A percentile compares a stretch with the other conserved stretches of the same genome.
Evolutionary conservation across 345 rosid species (phyloP).

Genomic region (Pugionium dolabratum): DNA sequence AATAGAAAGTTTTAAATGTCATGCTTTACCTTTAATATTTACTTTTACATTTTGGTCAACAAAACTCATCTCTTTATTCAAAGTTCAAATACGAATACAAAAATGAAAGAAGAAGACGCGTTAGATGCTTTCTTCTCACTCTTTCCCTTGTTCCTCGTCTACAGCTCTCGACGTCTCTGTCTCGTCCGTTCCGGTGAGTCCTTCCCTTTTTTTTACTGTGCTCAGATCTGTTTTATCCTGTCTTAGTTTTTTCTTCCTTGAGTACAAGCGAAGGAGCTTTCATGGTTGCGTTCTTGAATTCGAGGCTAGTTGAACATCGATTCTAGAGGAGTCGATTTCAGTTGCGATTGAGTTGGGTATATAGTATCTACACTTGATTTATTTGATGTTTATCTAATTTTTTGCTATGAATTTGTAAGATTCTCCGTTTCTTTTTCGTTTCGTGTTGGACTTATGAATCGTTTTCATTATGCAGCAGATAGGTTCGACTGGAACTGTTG

Average conservation of each 20-base stretch:
- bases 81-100: too few species aligned
- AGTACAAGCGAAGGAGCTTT: background rate
- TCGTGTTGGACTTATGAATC: slow-evolving; percentile 3
- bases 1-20: too few species aligned
- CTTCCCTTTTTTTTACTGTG: background rate
- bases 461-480: background rate
- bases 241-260: background rate
- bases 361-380: background rate
- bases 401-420: background rate
- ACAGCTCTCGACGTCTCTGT: slow-evolving; percentile 12
- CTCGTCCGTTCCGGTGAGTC: slow-evolving; percentile 23
- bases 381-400: background rate
- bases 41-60: too few species aligned
- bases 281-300: slow-evolving; percentile 5
- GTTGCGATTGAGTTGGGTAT: background rate
- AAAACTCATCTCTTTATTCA: too few species aligned
- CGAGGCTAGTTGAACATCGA: slow-evolving; percentile 1
- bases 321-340: slow-evolving; percentile 1
- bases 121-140: background rate
- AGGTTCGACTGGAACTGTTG: background rate
- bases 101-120: too few species aligned
- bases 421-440: background rate
- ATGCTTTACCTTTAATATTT: too few species aligned
- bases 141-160: slow-evolving; percentile 7
- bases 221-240: slow-evolving; percentile 3